These are phyloP conservation scores for Aureobasidium pullulans DNA, from an alignment of 2,329 filamentous ascomycete species.

Conservation along the genomic window DNA sequence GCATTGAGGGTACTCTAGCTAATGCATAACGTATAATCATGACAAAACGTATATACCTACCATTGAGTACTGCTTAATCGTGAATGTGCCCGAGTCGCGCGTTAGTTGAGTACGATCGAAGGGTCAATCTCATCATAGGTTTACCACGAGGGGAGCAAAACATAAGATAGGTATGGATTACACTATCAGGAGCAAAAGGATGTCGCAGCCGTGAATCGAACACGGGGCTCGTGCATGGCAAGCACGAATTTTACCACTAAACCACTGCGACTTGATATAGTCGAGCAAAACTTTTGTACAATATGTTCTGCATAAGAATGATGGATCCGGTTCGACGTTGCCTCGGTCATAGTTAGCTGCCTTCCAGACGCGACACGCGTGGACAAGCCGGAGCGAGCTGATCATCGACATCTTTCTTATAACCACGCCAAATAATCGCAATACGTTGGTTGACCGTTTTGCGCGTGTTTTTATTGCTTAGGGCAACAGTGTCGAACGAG, in stretches of 20 bases:
- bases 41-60: neutral
- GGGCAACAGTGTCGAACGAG: neutral
- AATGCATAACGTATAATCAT: constrained; percentile 4
- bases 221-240: constrained; percentile 14
- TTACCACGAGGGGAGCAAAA: too few species aligned
- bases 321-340: neutral
- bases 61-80: too few species aligned
- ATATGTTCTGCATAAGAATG: fast-evolving
- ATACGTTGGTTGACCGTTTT: neutral
- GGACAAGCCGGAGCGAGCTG: neutral
- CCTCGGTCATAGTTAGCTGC: neutral
- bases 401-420: constrained; percentile 1
- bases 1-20: neutral
- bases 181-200: neutral
- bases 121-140: too few species aligned
- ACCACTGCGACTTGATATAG: constrained; percentile 9
- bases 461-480: neutral
- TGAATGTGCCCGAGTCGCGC: too few species aligned
- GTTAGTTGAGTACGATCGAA: too few species aligned
- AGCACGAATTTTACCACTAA: constrained; percentile 15
- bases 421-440: neutral
- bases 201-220: constrained; percentile 15
- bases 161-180: too few species aligned
- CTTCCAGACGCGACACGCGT: constrained; percentile 1
- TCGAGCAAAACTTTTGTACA: fast-evolving